A percentile compares a stretch with the other conserved stretches of the same genome.
Evolutionary conservation across 1,284 basidiomycete species (phyloP).

Genomic region (Ganoderma leucocontextum): DNA sequence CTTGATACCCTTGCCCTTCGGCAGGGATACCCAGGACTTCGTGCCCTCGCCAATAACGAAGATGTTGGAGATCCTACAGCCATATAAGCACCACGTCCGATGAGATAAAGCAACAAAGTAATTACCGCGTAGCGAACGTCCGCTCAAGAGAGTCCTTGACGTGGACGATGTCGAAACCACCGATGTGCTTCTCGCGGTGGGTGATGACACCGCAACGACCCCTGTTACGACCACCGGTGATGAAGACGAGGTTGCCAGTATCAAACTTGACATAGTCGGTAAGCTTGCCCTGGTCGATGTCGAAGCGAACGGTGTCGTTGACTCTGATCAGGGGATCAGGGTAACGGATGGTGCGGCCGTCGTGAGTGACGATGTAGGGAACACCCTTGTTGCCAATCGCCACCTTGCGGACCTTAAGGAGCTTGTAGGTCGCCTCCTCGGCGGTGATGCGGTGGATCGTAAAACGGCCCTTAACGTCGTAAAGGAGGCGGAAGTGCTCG

Average conservation of each 20-base stretch:
- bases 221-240: conserved; percentile 99
- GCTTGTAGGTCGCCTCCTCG: conserved; percentile 98
- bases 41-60: conserved; percentile 96
- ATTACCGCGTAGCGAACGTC: conserved; percentile 94
- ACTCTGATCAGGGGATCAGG: conserved; percentile 96
- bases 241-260: conserved; percentile 96
- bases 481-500: conserved; percentile 99
- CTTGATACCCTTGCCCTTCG: conserved; percentile 98
- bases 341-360: conserved; percentile 99
- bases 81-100: background rate
- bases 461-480: conserved; percentile 99
- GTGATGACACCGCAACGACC: conserved; percentile 96
- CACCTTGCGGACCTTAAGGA: conserved; percentile 94
- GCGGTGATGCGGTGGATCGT: conserved; percentile 99
- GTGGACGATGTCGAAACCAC: conserved; percentile 98
- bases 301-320: conserved; percentile 98
- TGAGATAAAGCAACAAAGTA: conserved; percentile 24
- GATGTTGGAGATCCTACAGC: conserved; percentile 89
- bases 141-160: conserved; percentile 96
- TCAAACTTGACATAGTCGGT: conserved; percentile 96
- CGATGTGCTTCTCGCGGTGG: conserved; percentile 96
- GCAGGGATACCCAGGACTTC: conserved; percentile 98
- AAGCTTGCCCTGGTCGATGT: conserved; percentile 96
- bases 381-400: conserved; percentile 95
- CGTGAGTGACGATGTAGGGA: conserved; percentile 98